phyloP scores from a whole-genome alignment of 768 basidiomycete genomes.

The Pleurotus cornucopiae region DNA sequence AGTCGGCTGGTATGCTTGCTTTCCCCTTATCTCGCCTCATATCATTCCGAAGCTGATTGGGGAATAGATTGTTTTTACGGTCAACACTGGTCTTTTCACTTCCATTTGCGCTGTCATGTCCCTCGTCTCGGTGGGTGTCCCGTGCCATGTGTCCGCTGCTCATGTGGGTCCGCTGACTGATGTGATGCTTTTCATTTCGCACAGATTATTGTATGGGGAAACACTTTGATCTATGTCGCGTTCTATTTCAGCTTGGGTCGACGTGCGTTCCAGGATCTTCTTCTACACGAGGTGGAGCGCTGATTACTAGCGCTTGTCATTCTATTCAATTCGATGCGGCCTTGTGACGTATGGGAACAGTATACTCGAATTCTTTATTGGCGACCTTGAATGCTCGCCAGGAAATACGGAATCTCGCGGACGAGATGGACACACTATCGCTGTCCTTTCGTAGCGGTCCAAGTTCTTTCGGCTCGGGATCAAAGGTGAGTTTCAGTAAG shows the following conservation, averaged over 20 bases:
- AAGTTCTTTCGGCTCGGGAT: slow-evolving; percentile 2
- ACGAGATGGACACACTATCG: slow-evolving; percentile 41
- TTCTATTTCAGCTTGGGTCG: slow-evolving; percentile 13
- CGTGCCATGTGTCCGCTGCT: not conserved
- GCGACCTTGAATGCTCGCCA: slow-evolving; percentile 30
- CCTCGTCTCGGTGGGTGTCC: not conserved
- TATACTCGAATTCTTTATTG: slow-evolving; percentile 28
- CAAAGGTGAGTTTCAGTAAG: slow-evolving; percentile 7
- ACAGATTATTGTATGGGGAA: slow-evolving; percentile 20
- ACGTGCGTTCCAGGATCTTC: slow-evolving; percentile 4
- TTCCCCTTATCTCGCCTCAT: slow-evolving; percentile 40
- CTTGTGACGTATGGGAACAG: slow-evolving; percentile 17
- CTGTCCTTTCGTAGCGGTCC: slow-evolving; percentile 35
- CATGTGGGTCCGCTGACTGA: not conserved
- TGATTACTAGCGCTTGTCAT: not conserved
- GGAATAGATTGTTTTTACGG: slow-evolving; percentile 9
- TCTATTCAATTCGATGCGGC: not conserved
- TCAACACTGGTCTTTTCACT: slow-evolving; percentile 11
- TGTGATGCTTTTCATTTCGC: not conserved
- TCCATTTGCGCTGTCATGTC: slow-evolving; percentile 4
- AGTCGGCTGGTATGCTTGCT: slow-evolving; percentile 24
- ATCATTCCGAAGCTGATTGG: slow-evolving; percentile 32
- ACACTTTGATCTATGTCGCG: slow-evolving; percentile 22
- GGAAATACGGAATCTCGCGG: slow-evolving; percentile 37
- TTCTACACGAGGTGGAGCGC: not conserved